Evolutionary conservation across 768 basidiomycete genomes (phyloP), one percentile per base, ranked within the genome.

Genomic region (Termitomyces sp.): DNA sequence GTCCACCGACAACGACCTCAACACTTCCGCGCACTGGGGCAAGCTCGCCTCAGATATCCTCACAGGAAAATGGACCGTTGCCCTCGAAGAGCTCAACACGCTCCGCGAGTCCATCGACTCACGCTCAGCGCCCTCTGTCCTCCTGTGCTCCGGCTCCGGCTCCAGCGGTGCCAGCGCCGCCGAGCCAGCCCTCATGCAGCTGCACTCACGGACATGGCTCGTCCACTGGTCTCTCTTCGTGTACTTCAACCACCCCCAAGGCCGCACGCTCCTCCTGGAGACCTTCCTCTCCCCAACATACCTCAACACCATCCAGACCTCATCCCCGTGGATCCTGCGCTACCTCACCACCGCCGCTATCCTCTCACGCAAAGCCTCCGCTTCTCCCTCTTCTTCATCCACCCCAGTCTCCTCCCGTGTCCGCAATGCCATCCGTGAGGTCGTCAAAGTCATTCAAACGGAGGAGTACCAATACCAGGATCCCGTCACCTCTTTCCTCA

Each of bases 191-290:
- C 83, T 96, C 33, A 82, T 85, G 40, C 94, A 97, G 70, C 82
- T 99, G 35, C 95, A 98, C 74, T 92, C 94, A 3, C 87, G 97
- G 61, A 93, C 95, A 20, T 98, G 96, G 95, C 84, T 96, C 62
- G 87, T 93, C 7, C 97, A 98, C 76, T 99, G 96, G 97, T 92
- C 91, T 1, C 87, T 99, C 53, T 98, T 98, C 74, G 94, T 98
- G 59, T 98, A 96, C 79, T 99, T 95, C 81, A 98, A 97, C 78
- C 93, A 98, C 75, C 87, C 88, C 0, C 87, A 95, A 67, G 95
- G 94, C 32, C 88, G 95, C 45, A 92, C 91, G 0, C 86, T 93
- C 18, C 88, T 98, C 60, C 89, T 99, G 67, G 97, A 98, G 71
- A 94, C 92, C 0, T 99, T 98, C 88, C 89, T 98, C 71, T 84